These are phyloP conservation scores for Talaromyces atroroseus DNA, from an alignment of 2,329 filamentous ascomycete species.

Conservation along the genomic window DNA sequence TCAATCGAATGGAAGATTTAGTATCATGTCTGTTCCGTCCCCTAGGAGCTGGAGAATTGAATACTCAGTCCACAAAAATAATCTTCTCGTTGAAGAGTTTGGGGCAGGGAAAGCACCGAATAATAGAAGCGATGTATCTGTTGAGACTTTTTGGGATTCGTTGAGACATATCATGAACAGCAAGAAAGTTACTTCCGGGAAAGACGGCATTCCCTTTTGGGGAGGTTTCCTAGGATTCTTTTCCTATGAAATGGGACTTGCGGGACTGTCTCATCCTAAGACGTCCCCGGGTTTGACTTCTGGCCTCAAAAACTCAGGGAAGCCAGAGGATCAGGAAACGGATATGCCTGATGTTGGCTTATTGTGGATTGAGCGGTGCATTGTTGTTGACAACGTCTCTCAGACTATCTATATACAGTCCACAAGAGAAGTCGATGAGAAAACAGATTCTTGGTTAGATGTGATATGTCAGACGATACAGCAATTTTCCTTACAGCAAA, in stretches of 20 bases:
- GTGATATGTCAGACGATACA: constrained; percentile 13
- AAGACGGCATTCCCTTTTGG: constrained; percentile 56
- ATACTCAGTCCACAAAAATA: constrained; percentile 24
- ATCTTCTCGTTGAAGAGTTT: constrained; percentile 22
- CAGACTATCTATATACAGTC: constrained; percentile 63
- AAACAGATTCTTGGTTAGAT: constrained; percentile 43
- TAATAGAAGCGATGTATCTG: neutral
- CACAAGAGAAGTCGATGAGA: constrained; percentile 42
- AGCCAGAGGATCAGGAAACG: constrained; percentile 25
- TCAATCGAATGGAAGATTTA: constrained; percentile 41
- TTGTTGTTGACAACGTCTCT: constrained; percentile 68
- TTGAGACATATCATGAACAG: constrained; percentile 36
- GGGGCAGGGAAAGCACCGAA: neutral
- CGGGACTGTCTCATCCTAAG: constrained; percentile 44
- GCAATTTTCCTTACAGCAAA: constrained; percentile 18
- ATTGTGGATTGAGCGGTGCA: constrained; percentile 68
- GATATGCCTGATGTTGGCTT: constrained; percentile 66
- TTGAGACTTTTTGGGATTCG: constrained; percentile 29
- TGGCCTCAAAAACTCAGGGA: constrained; percentile 14
- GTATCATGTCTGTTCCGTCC: constrained; percentile 32
- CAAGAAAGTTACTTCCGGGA: constrained; percentile 32
- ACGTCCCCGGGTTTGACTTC: constrained; percentile 37
- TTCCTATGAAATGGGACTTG: constrained; percentile 76
- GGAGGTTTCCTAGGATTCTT: constrained; percentile 81
- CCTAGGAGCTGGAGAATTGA: constrained; percentile 33